Evolutionary conservation across 2,329 filamentous ascomycete genomes (phyloP).

Genomic region (Karstenula rhodostoma): DNA sequence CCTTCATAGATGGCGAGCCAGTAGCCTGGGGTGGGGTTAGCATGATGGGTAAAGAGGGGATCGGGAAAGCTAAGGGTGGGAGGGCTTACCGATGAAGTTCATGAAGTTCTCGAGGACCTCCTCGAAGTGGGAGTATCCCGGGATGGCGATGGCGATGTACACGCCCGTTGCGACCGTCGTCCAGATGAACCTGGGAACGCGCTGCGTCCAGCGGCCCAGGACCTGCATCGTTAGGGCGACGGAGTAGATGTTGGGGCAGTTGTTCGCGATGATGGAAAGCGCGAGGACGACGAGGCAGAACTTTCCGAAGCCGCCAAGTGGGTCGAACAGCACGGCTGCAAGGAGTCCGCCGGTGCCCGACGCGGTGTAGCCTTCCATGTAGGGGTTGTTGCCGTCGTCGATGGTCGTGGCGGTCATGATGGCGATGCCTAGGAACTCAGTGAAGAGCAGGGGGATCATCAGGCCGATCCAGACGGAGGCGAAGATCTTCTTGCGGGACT

Average conservation of each 20-base stretch:
- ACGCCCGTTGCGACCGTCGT: slow-evolving; percentile 67
- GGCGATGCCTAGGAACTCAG: slow-evolving; percentile 75
- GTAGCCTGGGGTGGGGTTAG: slow-evolving; percentile 60
- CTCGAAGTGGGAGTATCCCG: slow-evolving; percentile 72
- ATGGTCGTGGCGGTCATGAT: slow-evolving; percentile 69
- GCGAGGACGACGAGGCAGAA: slow-evolving; percentile 75
- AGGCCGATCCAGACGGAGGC: slow-evolving; percentile 73
- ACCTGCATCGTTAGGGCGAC: slow-evolving; percentile 72
- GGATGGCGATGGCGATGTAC: slow-evolving; percentile 74
- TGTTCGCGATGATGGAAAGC: slow-evolving; percentile 73
- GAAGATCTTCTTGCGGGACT: slow-evolving; percentile 70
- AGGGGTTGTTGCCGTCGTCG: slow-evolving; percentile 64
- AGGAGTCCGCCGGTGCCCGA: slow-evolving; percentile 73
- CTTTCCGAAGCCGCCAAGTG: slow-evolving; percentile 72
- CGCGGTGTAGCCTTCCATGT: slow-evolving; percentile 61
- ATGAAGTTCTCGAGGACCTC: slow-evolving; percentile 74
- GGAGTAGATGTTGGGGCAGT: slow-evolving; percentile 75
- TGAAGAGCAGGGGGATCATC: slow-evolving; percentile 75
- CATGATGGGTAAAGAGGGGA: neutral
- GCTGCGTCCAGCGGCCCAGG: slow-evolving; percentile 65
- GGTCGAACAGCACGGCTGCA: slow-evolving; percentile 68
- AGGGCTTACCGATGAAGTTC: slow-evolving; percentile 47
- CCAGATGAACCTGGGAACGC: slow-evolving; percentile 74
- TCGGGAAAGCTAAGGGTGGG: too few relatives aligned
- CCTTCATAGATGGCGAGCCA: slow-evolving; percentile 79